These are phyloP conservation scores for Backusella sp. DNA, from an alignment of 192 early-diverging fungal species.

Conservation along the genomic window DNA sequence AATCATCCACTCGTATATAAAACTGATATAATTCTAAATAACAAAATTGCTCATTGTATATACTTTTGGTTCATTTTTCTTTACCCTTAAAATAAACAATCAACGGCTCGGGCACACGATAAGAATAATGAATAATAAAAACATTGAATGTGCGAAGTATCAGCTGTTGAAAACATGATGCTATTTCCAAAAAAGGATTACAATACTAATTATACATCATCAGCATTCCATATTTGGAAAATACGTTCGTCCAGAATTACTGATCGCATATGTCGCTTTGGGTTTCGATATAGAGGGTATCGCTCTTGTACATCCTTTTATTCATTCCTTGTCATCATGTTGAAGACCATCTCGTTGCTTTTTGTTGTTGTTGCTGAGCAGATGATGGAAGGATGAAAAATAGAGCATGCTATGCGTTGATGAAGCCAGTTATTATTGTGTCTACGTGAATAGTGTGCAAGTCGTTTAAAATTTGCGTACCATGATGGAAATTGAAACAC, in stretches of 20 bases:
- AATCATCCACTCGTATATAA: no score
- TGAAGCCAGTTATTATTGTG: no score
- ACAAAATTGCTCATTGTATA: no score
- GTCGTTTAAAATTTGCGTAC: no score
- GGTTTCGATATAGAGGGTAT: no score
- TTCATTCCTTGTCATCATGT: background rate
- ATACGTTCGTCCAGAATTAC: background rate
- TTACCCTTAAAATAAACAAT: background rate
- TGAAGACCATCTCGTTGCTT: background rate
- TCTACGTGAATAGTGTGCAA: no score
- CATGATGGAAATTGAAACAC: no score
- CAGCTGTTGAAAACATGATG: background rate
- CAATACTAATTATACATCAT: background rate
- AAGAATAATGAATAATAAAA: background rate
- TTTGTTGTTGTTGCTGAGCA: background rate
- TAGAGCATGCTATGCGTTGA: no score
- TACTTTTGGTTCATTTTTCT: background rate
- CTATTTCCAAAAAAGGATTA: background rate
- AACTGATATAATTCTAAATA: no score
- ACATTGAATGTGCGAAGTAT: background rate
- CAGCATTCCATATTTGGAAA: background rate
- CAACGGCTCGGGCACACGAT: no score
- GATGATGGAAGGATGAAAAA: background rate
- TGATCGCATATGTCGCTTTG: no score
- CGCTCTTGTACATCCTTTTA: no score